Percentiles rank a stretch among this genome's conserved stretches.
These are phyloP conservation scores for Penicillium psychrosexuale DNA, from an alignment of 2,329 filamentous ascomycete species.

Conservation along the genomic window DNA sequence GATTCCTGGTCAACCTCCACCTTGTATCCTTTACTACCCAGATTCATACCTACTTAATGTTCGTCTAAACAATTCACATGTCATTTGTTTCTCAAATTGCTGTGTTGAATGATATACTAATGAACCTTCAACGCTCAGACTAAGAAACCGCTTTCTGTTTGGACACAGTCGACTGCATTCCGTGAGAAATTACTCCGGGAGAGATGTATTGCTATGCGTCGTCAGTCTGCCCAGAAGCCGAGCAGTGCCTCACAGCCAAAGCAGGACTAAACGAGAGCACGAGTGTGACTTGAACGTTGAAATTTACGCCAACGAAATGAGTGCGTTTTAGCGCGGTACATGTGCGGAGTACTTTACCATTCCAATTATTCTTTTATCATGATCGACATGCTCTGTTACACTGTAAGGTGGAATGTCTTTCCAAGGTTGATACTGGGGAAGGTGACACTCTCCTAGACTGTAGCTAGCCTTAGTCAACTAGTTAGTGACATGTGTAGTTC, in stretches of 20 bases:
- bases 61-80: neutral
- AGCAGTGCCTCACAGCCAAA: conserved; percentile 15
- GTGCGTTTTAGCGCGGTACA: neutral
- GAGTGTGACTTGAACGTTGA: neutral
- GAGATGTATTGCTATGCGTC: conserved; percentile 37
- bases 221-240: conserved; percentile 24
- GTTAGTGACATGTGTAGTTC: neutral
- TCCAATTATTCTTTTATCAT: neutral
- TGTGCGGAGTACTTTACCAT: neutral
- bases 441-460: neutral
- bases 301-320: neutral
- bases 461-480: neutral
- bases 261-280: neutral
- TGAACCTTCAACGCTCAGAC: neutral
- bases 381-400: neutral
- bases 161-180: conserved; percentile 33
- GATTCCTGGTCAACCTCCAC: conserved; percentile 1
- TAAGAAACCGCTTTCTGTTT: conserved; percentile 14
- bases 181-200: conserved; percentile 40
- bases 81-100: neutral
- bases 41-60: conserved; percentile 8
- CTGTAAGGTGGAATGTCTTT: neutral
- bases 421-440: neutral
- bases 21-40: neutral
- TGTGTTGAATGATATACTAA: neutral